phyloP scores from a whole-genome alignment of 1,284 basidiomycete species.

The Cryptococcus depauperatus region DNA sequence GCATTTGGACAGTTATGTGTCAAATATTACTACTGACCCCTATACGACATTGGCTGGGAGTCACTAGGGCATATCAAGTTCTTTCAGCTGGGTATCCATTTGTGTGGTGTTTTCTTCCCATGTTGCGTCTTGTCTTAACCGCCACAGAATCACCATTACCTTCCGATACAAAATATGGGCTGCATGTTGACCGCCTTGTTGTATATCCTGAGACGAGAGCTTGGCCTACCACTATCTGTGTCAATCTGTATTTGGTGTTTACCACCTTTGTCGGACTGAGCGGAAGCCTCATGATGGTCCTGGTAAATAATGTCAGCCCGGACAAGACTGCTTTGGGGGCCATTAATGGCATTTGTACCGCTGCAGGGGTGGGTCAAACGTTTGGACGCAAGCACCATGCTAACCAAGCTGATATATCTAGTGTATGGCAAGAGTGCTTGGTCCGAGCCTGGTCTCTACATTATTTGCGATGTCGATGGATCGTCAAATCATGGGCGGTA shows the following conservation, averaged over 20 bases:
- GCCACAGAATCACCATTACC: conserved; percentile 22
- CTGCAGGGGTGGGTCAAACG: conserved; percentile 26
- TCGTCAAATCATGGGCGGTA: conserved; percentile 29
- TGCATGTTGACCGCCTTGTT: neutral
- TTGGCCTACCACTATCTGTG: conserved; percentile 27
- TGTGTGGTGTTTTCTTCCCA: conserved; percentile 34
- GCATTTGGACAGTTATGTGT: conserved; percentile 36
- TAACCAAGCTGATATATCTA: conserved; percentile 3
- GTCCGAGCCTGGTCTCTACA: conserved; percentile 34
- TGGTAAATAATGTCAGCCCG: conserved; percentile 37
- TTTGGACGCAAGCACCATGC: no score
- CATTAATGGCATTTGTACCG: conserved; percentile 40
- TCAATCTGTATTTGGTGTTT: conserved; percentile 31
- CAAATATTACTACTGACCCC: conserved; percentile 38
- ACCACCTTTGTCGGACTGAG: conserved; percentile 30
- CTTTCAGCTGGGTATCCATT: conserved; percentile 34
- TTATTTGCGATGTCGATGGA: conserved; percentile 41
- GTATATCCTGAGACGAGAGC: conserved; percentile 19
- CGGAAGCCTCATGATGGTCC: conserved; percentile 34
- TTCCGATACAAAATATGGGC: conserved; percentile 5
- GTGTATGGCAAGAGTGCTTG: conserved; percentile 38
- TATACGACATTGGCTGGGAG: conserved; percentile 31
- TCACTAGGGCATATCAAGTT: conserved; percentile 29
- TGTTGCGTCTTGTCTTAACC: conserved; percentile 27
- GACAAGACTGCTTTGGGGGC: conserved; percentile 36